phyloP scores from a whole-genome alignment of 164 flowering plant species.

The Taxillus chinensis region DNA sequence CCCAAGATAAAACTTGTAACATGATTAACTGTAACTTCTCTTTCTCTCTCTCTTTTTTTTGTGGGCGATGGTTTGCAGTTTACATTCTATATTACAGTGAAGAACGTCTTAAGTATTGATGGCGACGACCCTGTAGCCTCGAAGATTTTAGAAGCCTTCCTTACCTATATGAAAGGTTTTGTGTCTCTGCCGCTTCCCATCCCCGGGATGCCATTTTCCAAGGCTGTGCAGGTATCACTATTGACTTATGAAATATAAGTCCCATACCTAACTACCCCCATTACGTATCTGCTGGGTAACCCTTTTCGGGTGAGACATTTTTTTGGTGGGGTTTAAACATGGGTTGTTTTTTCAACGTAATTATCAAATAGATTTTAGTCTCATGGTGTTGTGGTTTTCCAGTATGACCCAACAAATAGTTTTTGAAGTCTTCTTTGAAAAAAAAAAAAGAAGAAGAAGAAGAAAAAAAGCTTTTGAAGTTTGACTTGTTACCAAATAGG shows the following conservation, averaged over 20 bases:
- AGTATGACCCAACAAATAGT: no score
- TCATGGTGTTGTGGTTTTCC: no score
- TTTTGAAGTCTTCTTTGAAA: no score
- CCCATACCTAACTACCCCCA: not conserved
- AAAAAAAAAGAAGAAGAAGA: no score
- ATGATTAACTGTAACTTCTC: not conserved
- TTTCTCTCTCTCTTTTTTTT: not conserved
- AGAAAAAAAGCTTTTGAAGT: no score
- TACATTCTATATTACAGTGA: slow-evolving; percentile 52
- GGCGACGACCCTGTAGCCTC: slow-evolving; percentile 48
- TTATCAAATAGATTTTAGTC: no score
- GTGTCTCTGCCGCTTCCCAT: slow-evolving; percentile 50
- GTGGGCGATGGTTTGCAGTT: slow-evolving; percentile 28
- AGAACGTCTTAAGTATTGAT: slow-evolving; percentile 42
- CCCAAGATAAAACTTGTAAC: not conserved
- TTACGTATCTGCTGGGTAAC: no score
- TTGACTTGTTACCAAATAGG: no score
- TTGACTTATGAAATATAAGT: not conserved
- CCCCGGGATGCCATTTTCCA: slow-evolving; percentile 53
- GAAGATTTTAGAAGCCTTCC: slow-evolving; percentile 44
- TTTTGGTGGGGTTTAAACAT: no score
- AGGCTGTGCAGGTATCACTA: slow-evolving; percentile 55
- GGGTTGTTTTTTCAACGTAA: no score
- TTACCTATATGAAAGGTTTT: slow-evolving; percentile 61
- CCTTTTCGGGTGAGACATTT: no score